Base-by-base conservation (phyloP, 345 rosid species). In the Aquilaria sinensis region DNA sequence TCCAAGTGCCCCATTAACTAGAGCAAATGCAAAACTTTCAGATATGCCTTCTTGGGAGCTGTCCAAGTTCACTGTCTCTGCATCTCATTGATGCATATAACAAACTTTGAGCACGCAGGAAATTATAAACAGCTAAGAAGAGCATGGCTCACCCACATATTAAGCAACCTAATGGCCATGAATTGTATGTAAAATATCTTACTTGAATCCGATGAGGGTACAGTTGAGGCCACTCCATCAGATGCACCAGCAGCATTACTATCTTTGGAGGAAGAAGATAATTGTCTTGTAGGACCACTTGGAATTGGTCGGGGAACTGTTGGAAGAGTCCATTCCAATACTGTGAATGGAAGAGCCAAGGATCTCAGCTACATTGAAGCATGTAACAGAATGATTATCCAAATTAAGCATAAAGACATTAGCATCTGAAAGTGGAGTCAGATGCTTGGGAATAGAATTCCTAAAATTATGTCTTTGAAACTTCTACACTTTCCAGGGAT, bases 331-430 rank as follows among this genome's bases (percentile, higher is more conserved):
- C 97, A 94, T 81, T 94, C 99, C 82, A 94, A 76, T 70, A 90
- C 98, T 68, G 99, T 88, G 87, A 94, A 94, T 71, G 97, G 97
- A n/a, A 93, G 97, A 74, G 98, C 98, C 83, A 94, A 85, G 68
- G 99, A 90, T 90, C 99, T 90, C 90, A 94, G 96, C 99, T 94
- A 94, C 89, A 88, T 73, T 63, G 65, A 74, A 74, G 65, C 67
- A 80, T 69, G 69, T 72, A 70, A 67, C 56, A 76, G 61, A 74
- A 78, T 72, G 76, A 87, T 64, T 74, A 83, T 68, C 74, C 47
- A 67, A 33, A 64, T 61, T 30, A 29, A 23, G 54, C 48, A 53
- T 14, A 23, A 23, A 37, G 43, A 3, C 43, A 37, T 1, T 37
- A 37, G 43, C 43, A 37, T 37, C 43, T 37, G 43, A 37, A 37